phyloP scores from a whole-genome alignment of 129 eudicot genomes.

The Ambrosia artemisiifolia region DNA sequence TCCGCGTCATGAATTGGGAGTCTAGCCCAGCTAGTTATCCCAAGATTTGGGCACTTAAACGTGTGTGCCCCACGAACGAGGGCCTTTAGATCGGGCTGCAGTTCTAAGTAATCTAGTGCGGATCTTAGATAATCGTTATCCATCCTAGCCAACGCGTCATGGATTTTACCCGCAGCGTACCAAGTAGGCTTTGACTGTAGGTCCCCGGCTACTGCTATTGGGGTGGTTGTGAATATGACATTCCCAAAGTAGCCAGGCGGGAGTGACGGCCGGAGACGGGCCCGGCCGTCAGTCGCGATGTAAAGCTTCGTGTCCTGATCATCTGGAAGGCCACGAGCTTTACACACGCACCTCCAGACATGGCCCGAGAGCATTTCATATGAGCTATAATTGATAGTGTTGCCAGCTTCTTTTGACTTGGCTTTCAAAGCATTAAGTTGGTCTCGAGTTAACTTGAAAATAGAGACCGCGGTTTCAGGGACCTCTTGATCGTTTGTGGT shows the following conservation, averaged over 20 bases:
- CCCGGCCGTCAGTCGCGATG: background rate
- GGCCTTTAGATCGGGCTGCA: background rate
- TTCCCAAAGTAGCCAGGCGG: background rate
- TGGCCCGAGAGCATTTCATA: background rate
- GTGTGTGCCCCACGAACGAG: background rate
- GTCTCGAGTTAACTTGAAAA: background rate
- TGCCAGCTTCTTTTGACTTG: background rate
- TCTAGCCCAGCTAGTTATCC: background rate
- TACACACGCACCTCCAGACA: background rate
- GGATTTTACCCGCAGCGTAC: background rate
- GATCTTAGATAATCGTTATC: background rate
- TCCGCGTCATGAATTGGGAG: background rate
- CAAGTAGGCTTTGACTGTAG: background rate
- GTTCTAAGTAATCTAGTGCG: background rate
- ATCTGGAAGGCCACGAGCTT: background rate
- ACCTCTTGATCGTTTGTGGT: background rate
- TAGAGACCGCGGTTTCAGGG: background rate
- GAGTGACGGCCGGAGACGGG: background rate
- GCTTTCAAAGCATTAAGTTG: background rate
- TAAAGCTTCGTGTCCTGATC: background rate
- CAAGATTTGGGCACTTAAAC: background rate
- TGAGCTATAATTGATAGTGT: background rate
- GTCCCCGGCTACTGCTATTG: background rate
- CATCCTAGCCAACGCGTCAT: background rate
- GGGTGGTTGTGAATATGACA: background rate